Evolutionary conservation across 768 basidiomycete genomes (phyloP).

Genomic region (Collybiopsis confluens): DNA sequence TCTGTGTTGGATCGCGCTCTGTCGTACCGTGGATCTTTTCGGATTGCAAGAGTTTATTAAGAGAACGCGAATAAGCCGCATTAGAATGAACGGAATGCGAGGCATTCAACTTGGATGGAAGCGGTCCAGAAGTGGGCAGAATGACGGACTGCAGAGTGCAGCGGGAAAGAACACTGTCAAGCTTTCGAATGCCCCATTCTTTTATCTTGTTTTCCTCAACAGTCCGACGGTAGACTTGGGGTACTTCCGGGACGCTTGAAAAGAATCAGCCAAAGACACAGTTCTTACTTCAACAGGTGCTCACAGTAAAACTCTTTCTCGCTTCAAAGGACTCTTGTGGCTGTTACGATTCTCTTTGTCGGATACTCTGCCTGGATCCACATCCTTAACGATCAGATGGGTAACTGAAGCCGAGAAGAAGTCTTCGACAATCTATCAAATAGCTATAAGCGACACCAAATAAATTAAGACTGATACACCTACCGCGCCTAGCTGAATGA

Average conservation of each 20-base stretch:
- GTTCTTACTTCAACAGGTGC: conserved; percentile 6
- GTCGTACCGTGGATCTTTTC: conserved; percentile 84
- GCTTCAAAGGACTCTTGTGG: conserved; percentile 65
- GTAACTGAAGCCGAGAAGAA: conserved; percentile 88
- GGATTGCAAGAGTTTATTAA: conserved; percentile 66
- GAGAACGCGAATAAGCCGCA: conserved; percentile 38
- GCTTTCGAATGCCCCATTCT: conserved; percentile 66
- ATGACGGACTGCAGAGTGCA: conserved; percentile 41
- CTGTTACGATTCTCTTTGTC: conserved; percentile 66
- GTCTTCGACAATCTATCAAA: conserved; percentile 67
- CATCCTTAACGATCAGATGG: conserved; percentile 81
- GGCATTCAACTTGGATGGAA: conserved; percentile 18
- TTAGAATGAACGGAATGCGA: conserved; percentile 26
- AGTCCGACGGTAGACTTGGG: conserved; percentile 27
- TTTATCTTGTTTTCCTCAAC: conserved; percentile 75
- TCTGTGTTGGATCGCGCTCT: conserved; percentile 90
- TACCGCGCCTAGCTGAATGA: conserved; percentile 75
- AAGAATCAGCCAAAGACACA: neutral
- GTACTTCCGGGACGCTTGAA: neutral
- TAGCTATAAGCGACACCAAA: neutral
- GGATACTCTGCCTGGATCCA: conserved; percentile 25
- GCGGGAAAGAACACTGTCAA: conserved; percentile 68
- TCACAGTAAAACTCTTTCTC: conserved; percentile 48
- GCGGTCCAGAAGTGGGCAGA: conserved; percentile 17
- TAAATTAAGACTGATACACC: conserved; percentile 27